phyloP scores from a whole-genome alignment of 257 asterid genomes.

The Fraxinus americana region DNA sequence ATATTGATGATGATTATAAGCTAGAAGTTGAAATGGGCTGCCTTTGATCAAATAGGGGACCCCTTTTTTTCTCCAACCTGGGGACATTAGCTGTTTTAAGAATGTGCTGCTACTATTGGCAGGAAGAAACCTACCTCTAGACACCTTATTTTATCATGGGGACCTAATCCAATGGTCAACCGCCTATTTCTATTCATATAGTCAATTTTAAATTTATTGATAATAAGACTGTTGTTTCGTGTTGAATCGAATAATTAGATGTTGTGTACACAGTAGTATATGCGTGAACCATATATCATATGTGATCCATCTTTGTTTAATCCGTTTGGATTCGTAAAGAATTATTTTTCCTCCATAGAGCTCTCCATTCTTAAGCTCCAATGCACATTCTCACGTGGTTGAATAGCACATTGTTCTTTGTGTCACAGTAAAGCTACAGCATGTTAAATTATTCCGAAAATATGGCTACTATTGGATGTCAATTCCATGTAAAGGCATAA shows the following conservation, averaged over 20 bases:
- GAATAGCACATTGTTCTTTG: conserved; percentile 6
- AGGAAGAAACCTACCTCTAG: conserved; percentile 29
- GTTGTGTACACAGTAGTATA: background rate
- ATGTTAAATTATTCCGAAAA: background rate
- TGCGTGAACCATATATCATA: background rate
- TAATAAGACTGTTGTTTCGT: background rate
- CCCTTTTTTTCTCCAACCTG: conserved; percentile 30
- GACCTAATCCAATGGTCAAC: background rate
- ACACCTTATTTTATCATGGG: background rate
- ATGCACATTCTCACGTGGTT: background rate
- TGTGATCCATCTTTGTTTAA: no score
- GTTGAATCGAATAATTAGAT: no score
- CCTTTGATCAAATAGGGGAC: conserved; percentile 21
- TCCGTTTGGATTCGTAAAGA: background rate
- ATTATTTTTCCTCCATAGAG: background rate
- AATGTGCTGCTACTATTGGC: conserved; percentile 26
- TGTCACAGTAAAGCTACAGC: conserved; percentile 3
- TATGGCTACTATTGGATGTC: background rate
- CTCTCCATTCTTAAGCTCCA: background rate
- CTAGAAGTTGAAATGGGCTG: conserved; percentile 24
- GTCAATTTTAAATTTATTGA: no score
- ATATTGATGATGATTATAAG: conserved; percentile 30
- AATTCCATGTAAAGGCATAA: conserved; percentile 23
- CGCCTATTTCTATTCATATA: background rate
- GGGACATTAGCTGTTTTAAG: conserved; percentile 38